Base-by-base conservation (phyloP, 2,329 filamentous ascomycete species). In the Hymenoscyphus linearis region DNA sequence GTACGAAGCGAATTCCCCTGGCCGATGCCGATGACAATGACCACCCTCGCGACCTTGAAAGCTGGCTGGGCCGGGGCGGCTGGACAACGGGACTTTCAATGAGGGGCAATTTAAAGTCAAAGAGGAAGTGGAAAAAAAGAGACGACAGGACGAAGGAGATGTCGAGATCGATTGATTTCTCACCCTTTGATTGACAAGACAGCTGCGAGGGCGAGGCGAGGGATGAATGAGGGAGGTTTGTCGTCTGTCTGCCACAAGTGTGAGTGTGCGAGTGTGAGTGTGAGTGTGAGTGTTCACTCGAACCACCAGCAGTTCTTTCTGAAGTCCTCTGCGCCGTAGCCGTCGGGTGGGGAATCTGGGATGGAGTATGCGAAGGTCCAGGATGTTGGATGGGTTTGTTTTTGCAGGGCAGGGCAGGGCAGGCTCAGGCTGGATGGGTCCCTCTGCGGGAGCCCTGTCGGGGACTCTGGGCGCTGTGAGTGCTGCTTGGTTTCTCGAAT, bases 1-100 rank as follows among this genome's bases (percentile, higher is more conserved):
- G 14, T 27, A 50, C 36, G 54, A 60, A 60, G 59, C 59, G 59
- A 60, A 57, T 37, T 53, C 58, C 31, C 58, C 53, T 55, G 56
- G 40, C 59, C 54, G 55, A 47, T 27, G 52, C 22, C 54, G 47
- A 55, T 31, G 52, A 25, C 4, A 31, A 31, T 31, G 31, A 31
- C 31, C 31, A 10, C 50, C 27, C 50, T 34, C 25, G 50, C n/a
- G 50, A 25, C 22, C 50, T 53, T 13, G 50, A 27, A 27, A n/a
- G 54, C 31, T 37, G 54, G 31, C 18, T 26, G 55, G 55, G 37
- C 25, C 55, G 7, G 53, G n/a, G 25, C 37, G 36, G 37, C 27
- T 44, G 37, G 55, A 31, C 37, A 25, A 31, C 26, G 25, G 55
- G n/a, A 27, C 14, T 27, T 31, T 31, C 22, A 34, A 31, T 25